Evolutionary conservation across 2,329 filamentous ascomycete genomes (phyloP), one percentile per base, ranked within the genome.

Genomic region (Parastagonospora nodorum): DNA sequence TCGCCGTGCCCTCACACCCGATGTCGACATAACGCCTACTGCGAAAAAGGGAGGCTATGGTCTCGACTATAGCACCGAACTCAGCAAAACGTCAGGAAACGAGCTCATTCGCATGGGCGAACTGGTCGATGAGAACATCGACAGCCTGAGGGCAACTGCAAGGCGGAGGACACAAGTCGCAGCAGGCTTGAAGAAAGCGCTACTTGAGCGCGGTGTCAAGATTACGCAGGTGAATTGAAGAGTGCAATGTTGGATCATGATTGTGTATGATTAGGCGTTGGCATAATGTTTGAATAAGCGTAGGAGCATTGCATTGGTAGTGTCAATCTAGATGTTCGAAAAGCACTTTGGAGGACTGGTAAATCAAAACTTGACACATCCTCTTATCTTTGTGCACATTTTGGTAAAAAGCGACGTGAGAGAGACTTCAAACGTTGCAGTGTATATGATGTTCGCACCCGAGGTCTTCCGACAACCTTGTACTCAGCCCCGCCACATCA

Each of bases 91-190:
- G n/a, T 31, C 59, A 1, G 71, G 66, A 8, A 59, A 52, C 5
- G 53, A 65, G 6, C 45, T 71, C 16, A 64, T 69, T 42, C 73
- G 68, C 55, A 68, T 75, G 49, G 74, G 73, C 62, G 63, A 67
- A 24, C 66, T 76, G 53, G 73, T 79, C 2, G 74, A 72, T 24
- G 64, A 70, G 32, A 73, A 75, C 38, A 66, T 80, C 5, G 66
- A 70, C 48, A 61, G 49, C n/a, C 71, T 75, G 48, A 61, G 71
- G 45, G 67, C 66, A 51, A 72, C 57, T 31, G 63, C 58, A 41
- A 63, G 58, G 52, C 66, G 70, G 59, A 67, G 77, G 61, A 73
- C 61, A 57, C 64, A 67, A 36, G 73, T 79, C 19, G 63, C 75
- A 12, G 62, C 58, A n/a, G 69, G 64, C 15, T 49, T 80, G 48